These are phyloP conservation scores for Astrocystis sublimbata DNA, from an alignment of 495 filamentous ascomycete genomes.

Conservation along the genomic window DNA sequence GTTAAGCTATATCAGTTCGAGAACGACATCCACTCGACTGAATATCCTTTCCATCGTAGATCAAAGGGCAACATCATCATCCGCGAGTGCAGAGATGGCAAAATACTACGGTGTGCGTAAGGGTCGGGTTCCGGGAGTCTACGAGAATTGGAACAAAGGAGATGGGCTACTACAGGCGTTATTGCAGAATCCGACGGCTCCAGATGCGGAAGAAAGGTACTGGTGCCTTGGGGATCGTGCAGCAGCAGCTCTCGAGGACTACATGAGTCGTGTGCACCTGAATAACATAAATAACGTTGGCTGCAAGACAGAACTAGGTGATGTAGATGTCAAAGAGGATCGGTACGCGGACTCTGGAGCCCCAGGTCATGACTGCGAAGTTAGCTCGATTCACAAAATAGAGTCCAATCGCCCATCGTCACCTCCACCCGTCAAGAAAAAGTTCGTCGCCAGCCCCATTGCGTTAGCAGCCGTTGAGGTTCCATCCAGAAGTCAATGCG, in stretches of 20 bases:
- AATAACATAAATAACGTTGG: not conserved
- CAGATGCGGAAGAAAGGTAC: not conserved
- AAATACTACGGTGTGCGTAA: conserved; percentile 26
- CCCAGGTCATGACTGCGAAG: not conserved
- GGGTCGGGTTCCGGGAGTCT: conserved; percentile 24
- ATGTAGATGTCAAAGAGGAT: conserved; percentile 1
- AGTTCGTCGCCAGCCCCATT: not conserved
- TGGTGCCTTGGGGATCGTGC: not conserved
- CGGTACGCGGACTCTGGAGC: not conserved
- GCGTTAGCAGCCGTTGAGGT: not conserved
- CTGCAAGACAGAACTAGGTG: not conserved
- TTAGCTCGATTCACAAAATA: conserved; percentile 10
- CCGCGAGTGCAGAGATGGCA: conserved; percentile 19
- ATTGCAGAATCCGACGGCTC: conserved; percentile 27
- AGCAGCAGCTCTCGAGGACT: conserved; percentile 4
- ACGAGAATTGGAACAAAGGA: conserved; percentile 39
- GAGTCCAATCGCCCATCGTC: conserved; percentile 8
- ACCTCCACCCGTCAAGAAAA: not conserved
- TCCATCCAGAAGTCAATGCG: not conserved
- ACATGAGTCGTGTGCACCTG: not conserved
- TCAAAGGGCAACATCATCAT: no score
- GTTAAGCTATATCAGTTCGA: no score
- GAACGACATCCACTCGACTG: no score
- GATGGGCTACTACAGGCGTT: conserved; percentile 42
- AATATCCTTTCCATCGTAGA: no score